Percentiles rank a stretch among this genome's conserved stretches.
Conservation (phyloP, 2,329 filamentous ascomycete species). For the Talaromyces sp. region DNA sequence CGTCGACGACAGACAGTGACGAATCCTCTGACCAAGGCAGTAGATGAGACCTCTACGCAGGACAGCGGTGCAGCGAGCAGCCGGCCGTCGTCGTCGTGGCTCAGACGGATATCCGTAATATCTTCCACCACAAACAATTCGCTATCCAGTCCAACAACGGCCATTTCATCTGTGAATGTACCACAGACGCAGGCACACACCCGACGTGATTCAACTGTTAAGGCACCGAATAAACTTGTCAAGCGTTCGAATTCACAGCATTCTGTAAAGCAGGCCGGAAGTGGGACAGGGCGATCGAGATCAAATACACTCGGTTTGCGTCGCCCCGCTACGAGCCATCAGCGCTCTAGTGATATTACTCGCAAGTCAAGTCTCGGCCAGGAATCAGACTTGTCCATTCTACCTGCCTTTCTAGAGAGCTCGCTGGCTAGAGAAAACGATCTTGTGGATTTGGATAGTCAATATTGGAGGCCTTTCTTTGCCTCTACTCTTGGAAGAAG, state of each 20-base stretch:
- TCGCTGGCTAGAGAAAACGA: conserved; percentile 3
- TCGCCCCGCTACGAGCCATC: conserved; percentile 62
- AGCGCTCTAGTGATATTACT: conserved; percentile 55
- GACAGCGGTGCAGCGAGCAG: conserved; percentile 25
- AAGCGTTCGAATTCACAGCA: conserved; percentile 59
- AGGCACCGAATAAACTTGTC: conserved; percentile 58
- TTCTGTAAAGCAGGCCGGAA: conserved; percentile 39
- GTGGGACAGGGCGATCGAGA: conserved; percentile 31
- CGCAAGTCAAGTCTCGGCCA: conserved; percentile 18
- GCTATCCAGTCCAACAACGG: conserved; percentile 48
- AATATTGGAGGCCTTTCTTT: conserved; percentile 42
- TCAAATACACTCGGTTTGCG: conserved; percentile 50
- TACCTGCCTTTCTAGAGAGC: conserved; percentile 9
- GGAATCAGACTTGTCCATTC: not conserved
- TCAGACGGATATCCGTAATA: conserved; percentile 54
- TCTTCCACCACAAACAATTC: conserved; percentile 45
- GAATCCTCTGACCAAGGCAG: conserved; percentile 28
- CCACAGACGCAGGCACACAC: conserved; percentile 52
- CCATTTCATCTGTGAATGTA: conserved; percentile 53
- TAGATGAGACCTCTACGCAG: conserved; percentile 25
- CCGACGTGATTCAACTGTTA: conserved; percentile 29
- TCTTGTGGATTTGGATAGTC: conserved; percentile 20
- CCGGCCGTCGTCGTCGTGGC: conserved; percentile 52
- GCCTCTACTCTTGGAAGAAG: conserved; percentile 21
- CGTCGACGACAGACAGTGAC: conserved; percentile 39